Conservation (phyloP, 352 stramenopile genomes). For the Globisporangium megalacanthum region DNA sequence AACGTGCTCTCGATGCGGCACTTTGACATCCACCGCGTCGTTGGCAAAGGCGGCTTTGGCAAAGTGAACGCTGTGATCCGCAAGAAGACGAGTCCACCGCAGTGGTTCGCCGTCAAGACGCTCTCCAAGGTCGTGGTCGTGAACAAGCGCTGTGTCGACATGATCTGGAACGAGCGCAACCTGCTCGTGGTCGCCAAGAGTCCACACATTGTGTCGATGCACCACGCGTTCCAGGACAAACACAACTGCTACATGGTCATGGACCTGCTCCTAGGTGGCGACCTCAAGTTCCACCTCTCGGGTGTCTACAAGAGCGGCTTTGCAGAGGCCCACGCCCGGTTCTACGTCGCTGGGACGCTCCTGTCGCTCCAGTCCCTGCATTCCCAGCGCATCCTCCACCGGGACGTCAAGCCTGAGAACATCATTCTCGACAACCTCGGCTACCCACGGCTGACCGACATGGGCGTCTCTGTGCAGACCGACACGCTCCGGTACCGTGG, state of each 20-base stretch:
- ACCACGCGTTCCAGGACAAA: slow-evolving; percentile 62
- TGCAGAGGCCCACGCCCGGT: slow-evolving; percentile 34
- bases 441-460: slow-evolving; percentile 65
- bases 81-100: slow-evolving; percentile 38
- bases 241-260: slow-evolving; percentile 77
- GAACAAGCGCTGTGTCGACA: slow-evolving; percentile 51
- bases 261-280: slow-evolving; percentile 64
- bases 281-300: slow-evolving; percentile 67
- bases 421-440: slow-evolving; percentile 78
- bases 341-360: slow-evolving; percentile 57
- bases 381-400: slow-evolving; percentile 56
- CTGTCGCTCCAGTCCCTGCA: slow-evolving; percentile 71
- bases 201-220: slow-evolving; percentile 51
- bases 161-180: slow-evolving; percentile 80
- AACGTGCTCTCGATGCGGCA: slow-evolving; percentile 45
- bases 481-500: slow-evolving; percentile 34
- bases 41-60: slow-evolving; percentile 66
- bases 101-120: slow-evolving; percentile 73
- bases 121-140: slow-evolving; percentile 55
- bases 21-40: slow-evolving; percentile 61
- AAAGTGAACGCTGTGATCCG: slow-evolving; percentile 73
- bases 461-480: slow-evolving; percentile 63
- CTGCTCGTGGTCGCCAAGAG: slow-evolving; percentile 44
- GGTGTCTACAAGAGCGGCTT: slow-evolving; percentile 51
- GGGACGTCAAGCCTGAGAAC: slow-evolving; percentile 84